Conservation (phyloP, 768 basidiomycete genomes). For the Coprinopsis sp. region DNA sequence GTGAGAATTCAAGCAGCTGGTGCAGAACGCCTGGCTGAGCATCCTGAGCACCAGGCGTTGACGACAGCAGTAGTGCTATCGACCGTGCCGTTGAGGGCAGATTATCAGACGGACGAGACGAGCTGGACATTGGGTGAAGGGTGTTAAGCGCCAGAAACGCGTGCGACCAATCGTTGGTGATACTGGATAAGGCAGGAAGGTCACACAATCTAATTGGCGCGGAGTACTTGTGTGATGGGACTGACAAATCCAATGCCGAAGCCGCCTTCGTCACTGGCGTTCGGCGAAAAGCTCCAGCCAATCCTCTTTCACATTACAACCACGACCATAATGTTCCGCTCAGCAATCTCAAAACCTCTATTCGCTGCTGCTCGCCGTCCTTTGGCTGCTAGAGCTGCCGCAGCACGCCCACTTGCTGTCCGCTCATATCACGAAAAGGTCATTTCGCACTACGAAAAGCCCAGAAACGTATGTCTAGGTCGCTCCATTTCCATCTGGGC, state of each 20-base stretch:
- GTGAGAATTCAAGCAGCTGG: conserved; percentile 82
- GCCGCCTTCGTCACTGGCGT: neutral
- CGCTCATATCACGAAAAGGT: conserved; percentile 95
- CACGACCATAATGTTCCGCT: conserved; percentile 64
- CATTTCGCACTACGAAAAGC: conserved; percentile 95
- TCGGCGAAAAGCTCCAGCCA: conserved; percentile 5
- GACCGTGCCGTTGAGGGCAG: conserved; percentile 83
- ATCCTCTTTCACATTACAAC: conserved; percentile 22
- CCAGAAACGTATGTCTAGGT: conserved; percentile 77
- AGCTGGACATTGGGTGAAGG: conserved; percentile 5
- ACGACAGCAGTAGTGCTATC: conserved; percentile 78
- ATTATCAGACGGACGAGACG: conserved; percentile 52
- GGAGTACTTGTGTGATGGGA: too few relatives aligned
- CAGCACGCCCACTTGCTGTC: conserved; percentile 49
- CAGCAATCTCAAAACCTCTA: conserved; percentile 49
- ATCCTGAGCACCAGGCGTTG: conserved; percentile 81
- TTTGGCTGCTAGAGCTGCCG: conserved; percentile 30
- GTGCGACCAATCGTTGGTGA: too few relatives aligned
- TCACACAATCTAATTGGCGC: too few relatives aligned
- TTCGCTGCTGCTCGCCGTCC: conserved; percentile 45
- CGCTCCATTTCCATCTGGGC: conserved; percentile 31
- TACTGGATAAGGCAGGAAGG: too few relatives aligned
- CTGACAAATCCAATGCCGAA: too few relatives aligned
- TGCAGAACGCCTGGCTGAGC: conserved; percentile 83
- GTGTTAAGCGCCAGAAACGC: neutral